Evolutionary conservation across 2,329 filamentous ascomycete species (phyloP).

Genomic region (Aspergillus sp.): DNA sequence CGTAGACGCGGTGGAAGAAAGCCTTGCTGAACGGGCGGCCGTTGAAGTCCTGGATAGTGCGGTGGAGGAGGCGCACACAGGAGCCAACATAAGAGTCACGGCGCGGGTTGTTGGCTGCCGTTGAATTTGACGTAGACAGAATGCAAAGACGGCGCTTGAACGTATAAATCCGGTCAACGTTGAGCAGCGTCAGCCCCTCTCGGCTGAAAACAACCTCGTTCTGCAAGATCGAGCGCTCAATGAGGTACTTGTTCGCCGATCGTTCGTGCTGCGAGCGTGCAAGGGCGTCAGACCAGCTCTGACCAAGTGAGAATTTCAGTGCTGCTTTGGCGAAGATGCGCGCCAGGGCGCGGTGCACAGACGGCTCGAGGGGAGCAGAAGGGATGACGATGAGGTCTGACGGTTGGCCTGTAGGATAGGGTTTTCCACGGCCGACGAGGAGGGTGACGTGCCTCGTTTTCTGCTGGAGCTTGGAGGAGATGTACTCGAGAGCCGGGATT

Average conservation of each 20-base stretch:
- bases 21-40: conserved; percentile 44
- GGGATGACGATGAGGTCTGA: conserved; percentile 42
- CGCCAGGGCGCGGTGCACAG: conserved; percentile 32
- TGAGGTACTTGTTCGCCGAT: conserved; percentile 40
- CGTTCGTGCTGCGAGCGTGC: conserved; percentile 36
- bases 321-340: conserved; percentile 38
- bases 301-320: conserved; percentile 38
- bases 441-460: conserved; percentile 41
- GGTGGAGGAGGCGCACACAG: conserved; percentile 42
- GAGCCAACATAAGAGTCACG: conserved; percentile 38
- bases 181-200: conserved; percentile 45
- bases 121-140: conserved; percentile 26
- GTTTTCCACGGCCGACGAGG: conserved; percentile 41
- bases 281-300: conserved; percentile 40
- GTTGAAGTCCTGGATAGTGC: conserved; percentile 41
- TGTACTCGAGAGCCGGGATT: conserved; percentile 42
- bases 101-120: conserved; percentile 22
- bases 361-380: conserved; percentile 31
- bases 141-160: conserved; percentile 45
- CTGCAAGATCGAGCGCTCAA: conserved; percentile 45
- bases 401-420: conserved; percentile 38
- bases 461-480: conserved; percentile 42
- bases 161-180: conserved; percentile 47
- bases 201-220: conserved; percentile 46
- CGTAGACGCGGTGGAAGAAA: conserved; percentile 46